phyloP scores from a whole-genome alignment of 2,329 filamentous ascomycete genomes.

The Talaromyces sp. region DNA sequence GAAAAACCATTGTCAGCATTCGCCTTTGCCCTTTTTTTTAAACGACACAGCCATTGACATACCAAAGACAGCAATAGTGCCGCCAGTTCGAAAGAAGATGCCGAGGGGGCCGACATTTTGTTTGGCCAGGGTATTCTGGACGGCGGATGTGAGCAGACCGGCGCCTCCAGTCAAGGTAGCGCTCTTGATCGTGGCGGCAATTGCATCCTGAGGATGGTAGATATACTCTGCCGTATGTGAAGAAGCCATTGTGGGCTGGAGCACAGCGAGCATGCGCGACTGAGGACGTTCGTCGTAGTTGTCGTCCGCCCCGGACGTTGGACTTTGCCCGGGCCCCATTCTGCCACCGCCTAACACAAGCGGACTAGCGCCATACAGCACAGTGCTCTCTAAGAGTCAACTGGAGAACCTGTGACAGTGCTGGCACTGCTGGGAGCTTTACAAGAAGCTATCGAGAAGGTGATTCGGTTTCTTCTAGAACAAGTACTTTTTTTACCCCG shows the following conservation, averaged over 20 bases:
- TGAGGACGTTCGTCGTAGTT: background rate
- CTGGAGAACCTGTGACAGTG: background rate
- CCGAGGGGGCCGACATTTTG: conserved; percentile 75
- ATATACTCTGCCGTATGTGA: conserved; percentile 38
- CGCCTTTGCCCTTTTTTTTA: background rate
- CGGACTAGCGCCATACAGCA: background rate
- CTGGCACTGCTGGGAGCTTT: background rate
- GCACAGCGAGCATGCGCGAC: conserved; percentile 12
- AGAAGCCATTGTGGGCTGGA: conserved; percentile 43
- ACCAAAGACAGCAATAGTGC: conserved; percentile 66
- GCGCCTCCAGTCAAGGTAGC: conserved; percentile 59
- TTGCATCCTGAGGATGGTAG: conserved; percentile 70
- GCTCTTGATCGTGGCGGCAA: conserved; percentile 60
- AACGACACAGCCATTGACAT: conserved; percentile 21
- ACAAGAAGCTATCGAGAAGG: background rate
- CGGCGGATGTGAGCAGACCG: conserved; percentile 66
- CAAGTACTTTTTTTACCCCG: background rate
- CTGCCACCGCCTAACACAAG: conserved; percentile 11
- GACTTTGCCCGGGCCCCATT: conserved; percentile 5
- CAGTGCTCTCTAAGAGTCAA: background rate
- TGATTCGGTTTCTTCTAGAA: background rate
- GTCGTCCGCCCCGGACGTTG: conserved; percentile 4
- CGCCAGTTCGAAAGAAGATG: conserved; percentile 72
- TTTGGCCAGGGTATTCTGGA: conserved; percentile 82
- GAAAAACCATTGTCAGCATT: background rate